Evolutionary conservation across 345 rosid species (phyloP).

Genomic region (Isatis tinctoria): DNA sequence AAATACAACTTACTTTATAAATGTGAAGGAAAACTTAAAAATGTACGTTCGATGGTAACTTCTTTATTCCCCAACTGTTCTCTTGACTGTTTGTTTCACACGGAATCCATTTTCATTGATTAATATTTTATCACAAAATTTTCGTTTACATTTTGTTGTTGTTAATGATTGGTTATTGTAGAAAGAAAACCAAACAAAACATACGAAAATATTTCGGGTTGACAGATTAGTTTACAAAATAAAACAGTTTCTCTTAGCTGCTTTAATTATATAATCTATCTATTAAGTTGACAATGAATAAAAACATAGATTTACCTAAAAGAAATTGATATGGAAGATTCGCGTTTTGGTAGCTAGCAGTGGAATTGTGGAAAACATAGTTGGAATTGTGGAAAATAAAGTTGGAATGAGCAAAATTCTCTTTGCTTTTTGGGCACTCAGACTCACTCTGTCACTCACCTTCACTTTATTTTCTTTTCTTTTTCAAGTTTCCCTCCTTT

Average conservation of each 20-base stretch:
- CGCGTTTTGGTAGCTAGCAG: slow-evolving; percentile 16
- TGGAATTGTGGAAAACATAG: slow-evolving; percentile 16
- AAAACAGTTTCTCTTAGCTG: background rate
- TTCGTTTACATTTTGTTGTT: background rate
- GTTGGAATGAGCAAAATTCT: slow-evolving; percentile 26
- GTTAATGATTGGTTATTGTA: background rate
- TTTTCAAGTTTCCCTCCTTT: slow-evolving; percentile 7
- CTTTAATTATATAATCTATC: background rate
- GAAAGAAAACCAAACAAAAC: background rate
- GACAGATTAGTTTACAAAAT: background rate
- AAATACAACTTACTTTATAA: background rate
- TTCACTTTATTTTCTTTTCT: slow-evolving; percentile 17
- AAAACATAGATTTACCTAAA: background rate
- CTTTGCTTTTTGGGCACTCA: slow-evolving; percentile 33
- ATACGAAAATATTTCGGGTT: background rate
- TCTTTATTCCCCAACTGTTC: background rate
- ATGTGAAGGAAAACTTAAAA: background rate
- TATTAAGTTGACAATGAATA: background rate
- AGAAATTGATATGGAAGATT: slow-evolving; percentile 15
- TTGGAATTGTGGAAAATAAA: slow-evolving; percentile 18
- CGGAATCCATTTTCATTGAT: background rate
- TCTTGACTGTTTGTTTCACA: background rate
- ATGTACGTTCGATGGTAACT: background rate
- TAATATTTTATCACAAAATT: background rate
- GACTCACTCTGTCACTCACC: slow-evolving; percentile 21